These are phyloP conservation scores for Ceriops zippeliana DNA, from an alignment of 345 rosid genomes.

Conservation along the genomic window DNA sequence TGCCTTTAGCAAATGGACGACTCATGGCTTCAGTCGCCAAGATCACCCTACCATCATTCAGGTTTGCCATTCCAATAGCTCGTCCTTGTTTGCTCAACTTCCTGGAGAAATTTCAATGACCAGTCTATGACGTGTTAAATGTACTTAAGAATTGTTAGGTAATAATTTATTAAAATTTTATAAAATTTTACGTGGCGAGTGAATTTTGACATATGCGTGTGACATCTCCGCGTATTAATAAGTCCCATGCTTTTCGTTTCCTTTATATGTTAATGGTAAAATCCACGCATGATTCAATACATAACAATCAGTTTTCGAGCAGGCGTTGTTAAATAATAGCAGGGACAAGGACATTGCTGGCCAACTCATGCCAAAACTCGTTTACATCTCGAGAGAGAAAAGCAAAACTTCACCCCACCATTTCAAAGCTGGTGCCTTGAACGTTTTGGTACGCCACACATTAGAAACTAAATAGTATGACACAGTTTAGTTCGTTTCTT, in stretches of 20 bases:
- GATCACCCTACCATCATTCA: conserved; percentile 65
- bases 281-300: no score
- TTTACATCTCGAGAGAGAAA: conserved; percentile 68
- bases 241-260: no score
- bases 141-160: no score
- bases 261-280: no score
- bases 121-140: no score
- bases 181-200: no score
- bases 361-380: conserved; percentile 47
- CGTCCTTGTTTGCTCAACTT: background rate
- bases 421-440: conserved; percentile 87
- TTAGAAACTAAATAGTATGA: no score
- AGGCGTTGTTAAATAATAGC: conserved; percentile 47
- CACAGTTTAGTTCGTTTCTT: no score
- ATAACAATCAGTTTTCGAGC: background rate
- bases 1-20: conserved; percentile 49
- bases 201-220: no score
- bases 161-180: no score
- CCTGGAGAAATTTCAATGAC: no score
- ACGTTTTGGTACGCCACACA: conserved; percentile 38
- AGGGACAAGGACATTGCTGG: conserved; percentile 39
- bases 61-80: conserved; percentile 24
- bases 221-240: no score
- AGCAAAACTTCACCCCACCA: conserved; percentile 46
- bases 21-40: conserved; percentile 40